Conservation (phyloP, 441 rosid species). For the Gossypium schwendimanii region DNA sequence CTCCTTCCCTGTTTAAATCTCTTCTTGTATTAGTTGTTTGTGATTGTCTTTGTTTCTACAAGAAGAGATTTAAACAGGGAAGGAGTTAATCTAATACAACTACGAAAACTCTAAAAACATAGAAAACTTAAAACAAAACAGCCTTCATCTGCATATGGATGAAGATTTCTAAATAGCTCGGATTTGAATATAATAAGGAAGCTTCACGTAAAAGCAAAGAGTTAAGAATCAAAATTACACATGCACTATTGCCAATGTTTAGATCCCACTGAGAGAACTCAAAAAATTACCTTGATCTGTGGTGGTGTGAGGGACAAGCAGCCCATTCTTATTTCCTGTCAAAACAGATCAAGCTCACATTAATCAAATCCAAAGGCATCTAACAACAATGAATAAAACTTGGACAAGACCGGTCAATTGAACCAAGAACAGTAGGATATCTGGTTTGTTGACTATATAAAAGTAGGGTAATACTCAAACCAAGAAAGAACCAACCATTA, state of each 20-base stretch:
- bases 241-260: neutral
- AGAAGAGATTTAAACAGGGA: no score
- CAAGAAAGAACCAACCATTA: neutral
- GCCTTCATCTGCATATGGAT: neutral
- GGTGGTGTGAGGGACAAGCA: constrained; percentile 85
- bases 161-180: neutral
- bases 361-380: neutral
- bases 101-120: no score
- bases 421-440: neutral
- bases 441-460: no score
- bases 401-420: neutral
- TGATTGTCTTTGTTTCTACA: no score
- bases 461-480: no score
- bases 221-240: neutral
- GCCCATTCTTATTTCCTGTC: constrained; percentile 90
- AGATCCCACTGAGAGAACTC: neutral
- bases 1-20: no score
- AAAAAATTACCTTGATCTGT: constrained; percentile 77
- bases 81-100: no score
- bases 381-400: neutral
- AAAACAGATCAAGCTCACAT: neutral
- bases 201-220: no score
- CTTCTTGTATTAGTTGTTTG: no score
- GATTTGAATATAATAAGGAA: neutral
- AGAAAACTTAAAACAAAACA: neutral